Evolutionary conservation across 1,139 yeast genomes (phyloP).

Genomic region (Kluyveromyces marxianus): DNA sequence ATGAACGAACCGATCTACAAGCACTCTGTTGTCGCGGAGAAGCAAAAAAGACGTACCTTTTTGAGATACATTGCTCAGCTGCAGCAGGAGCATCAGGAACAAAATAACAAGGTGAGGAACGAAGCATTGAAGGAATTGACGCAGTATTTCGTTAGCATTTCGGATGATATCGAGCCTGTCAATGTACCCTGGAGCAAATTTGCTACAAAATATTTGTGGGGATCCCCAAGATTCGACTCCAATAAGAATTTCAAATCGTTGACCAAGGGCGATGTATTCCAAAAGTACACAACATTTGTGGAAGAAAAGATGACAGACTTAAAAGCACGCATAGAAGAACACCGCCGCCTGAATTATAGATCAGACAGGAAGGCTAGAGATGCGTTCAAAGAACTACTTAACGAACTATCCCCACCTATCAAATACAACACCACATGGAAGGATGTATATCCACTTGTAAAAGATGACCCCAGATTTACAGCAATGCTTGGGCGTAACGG

Average conservation of each 20-base stretch:
- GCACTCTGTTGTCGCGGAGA: constrained; percentile 54
- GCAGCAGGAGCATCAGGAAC: constrained; percentile 34
- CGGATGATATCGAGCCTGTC: constrained; percentile 15
- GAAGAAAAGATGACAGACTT: constrained; percentile 30
- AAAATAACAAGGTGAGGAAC: constrained; percentile 31
- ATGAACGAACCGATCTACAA: constrained; percentile 61
- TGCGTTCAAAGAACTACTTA: constrained; percentile 44
- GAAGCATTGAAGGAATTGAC: constrained; percentile 49
- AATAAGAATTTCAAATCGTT: constrained; percentile 50
- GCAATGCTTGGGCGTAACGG: constrained; percentile 72
- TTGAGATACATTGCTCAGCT: constrained; percentile 42
- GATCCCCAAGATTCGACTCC: constrained; percentile 46
- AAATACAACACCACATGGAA: constrained; percentile 54
- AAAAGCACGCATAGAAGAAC: constrained; percentile 29
- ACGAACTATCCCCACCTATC: constrained; percentile 31
- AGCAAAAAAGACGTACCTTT: constrained; percentile 46
- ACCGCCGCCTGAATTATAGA: constrained; percentile 39
- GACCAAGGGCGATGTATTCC: constrained; percentile 52
- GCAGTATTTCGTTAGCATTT: constrained; percentile 35
- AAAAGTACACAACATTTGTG: constrained; percentile 38
- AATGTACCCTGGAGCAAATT: constrained; percentile 21
- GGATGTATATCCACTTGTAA: constrained; percentile 45
- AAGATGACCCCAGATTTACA: constrained; percentile 51
- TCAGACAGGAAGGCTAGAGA: constrained; percentile 61
- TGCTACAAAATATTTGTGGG: constrained; percentile 33